phyloP scores from a whole-genome alignment of 768 basidiomycete genomes.

The Pleurotus salmoneostramineus region DNA sequence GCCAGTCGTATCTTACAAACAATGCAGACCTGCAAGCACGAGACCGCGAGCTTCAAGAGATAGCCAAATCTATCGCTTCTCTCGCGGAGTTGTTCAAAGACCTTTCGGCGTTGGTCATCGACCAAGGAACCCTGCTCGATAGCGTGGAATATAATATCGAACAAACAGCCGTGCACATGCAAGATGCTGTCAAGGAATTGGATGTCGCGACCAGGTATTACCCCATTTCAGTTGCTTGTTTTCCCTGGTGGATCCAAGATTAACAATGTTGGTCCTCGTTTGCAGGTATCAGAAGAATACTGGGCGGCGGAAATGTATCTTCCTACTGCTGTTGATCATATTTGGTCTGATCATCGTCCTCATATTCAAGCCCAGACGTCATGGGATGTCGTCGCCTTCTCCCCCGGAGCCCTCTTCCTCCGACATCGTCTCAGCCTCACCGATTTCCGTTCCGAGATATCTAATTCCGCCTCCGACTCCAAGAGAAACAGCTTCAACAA shows the following conservation, averaged over 20 bases:
- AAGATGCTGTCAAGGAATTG: slow-evolving; percentile 83
- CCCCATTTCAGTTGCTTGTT: slow-evolving; percentile 7
- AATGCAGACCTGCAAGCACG: slow-evolving; percentile 39
- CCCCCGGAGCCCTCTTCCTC: slow-evolving; percentile 18
- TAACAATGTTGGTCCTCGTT: background rate
- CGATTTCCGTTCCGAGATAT: background rate
- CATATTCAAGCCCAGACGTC: slow-evolving; percentile 86
- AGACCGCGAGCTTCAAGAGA: slow-evolving; percentile 76
- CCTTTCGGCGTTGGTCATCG: slow-evolving; percentile 87
- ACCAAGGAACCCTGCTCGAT: slow-evolving; percentile 96
- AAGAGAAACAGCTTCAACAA: background rate
- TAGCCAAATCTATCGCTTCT: slow-evolving; percentile 87
- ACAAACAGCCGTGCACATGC: slow-evolving; percentile 76
- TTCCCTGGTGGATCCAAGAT: slow-evolving; percentile 1
- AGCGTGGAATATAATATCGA: slow-evolving; percentile 98
- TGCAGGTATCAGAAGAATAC: slow-evolving; percentile 90
- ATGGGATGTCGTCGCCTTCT: slow-evolving; percentile 27
- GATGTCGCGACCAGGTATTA: slow-evolving; percentile 76
- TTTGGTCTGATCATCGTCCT: slow-evolving; percentile 83
- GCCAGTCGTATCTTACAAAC: slow-evolving; percentile 33
- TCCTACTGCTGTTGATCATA: slow-evolving; percentile 86
- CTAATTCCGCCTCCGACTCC: background rate
- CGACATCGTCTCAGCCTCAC: background rate
- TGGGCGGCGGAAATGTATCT: slow-evolving; percentile 89
- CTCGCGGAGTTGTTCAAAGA: slow-evolving; percentile 97